Percentiles rank a stretch among this genome's conserved stretches.
These are phyloP conservation scores for Gamsiella multidivaricata DNA, from an alignment of 192 early-diverging fungal genomes.

Conservation along the genomic window DNA sequence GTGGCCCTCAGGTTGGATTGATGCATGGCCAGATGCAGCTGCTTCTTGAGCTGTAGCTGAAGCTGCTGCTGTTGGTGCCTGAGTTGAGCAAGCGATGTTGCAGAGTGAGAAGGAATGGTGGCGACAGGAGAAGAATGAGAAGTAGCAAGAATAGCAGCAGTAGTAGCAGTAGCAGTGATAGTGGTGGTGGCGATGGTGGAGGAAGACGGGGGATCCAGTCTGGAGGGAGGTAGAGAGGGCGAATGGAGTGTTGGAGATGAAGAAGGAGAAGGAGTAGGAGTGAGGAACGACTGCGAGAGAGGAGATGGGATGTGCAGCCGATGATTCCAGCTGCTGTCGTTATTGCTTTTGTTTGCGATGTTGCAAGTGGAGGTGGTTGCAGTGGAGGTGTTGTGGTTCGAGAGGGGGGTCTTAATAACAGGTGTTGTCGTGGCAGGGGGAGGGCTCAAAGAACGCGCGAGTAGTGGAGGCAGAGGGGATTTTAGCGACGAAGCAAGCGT, in stretches of 20 bases:
- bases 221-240: background rate
- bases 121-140: background rate
- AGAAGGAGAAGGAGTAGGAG: background rate
- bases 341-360: background rate
- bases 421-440: background rate
- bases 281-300: background rate
- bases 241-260: constrained; percentile 1
- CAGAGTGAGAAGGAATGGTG: background rate
- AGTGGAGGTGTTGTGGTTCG: background rate
- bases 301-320: background rate
- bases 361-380: background rate
- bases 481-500: constrained; percentile 1
- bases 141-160: background rate
- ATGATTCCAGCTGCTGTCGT: background rate
- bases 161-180: background rate
- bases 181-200: background rate
- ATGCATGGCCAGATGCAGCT: constrained; percentile 29
- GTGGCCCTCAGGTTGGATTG: constrained; percentile 8
- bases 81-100: background rate
- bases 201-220: background rate
- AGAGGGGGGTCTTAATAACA: background rate
- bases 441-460: too few relatives aligned
- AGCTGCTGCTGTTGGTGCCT: constrained; percentile 21
- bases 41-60: constrained; percentile 21
- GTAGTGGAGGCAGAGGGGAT: background rate